Percentiles rank a stretch among this genome's conserved stretches.
Conservation (phyloP, 345 rosid genomes). For the Citrus medica region DNA sequence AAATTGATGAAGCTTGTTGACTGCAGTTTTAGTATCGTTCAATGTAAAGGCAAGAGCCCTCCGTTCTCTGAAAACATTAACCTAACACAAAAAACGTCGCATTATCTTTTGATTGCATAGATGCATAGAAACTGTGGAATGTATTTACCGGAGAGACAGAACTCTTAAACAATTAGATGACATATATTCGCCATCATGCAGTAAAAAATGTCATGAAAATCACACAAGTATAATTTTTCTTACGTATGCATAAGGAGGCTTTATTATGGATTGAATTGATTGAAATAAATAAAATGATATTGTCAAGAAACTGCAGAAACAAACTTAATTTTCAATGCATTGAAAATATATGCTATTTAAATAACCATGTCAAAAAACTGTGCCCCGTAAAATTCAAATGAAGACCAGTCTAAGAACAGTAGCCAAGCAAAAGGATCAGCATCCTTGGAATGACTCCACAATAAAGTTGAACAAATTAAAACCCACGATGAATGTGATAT, state of each 20-base stretch:
- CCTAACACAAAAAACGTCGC: conserved; percentile 32
- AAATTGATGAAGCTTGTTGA: conserved; percentile 74
- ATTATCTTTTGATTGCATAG: background rate
- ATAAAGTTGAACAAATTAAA: background rate
- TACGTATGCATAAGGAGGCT: background rate
- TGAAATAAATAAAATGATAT: background rate
- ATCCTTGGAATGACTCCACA: background rate
- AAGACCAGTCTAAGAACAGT: background rate
- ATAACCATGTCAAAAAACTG: background rate
- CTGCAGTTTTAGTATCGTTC: conserved; percentile 93
- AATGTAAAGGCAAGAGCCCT: conserved; percentile 84
- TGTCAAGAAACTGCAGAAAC: background rate
- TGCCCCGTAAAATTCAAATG: background rate
- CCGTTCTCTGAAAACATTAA: conserved; percentile 83
- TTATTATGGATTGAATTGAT: background rate
- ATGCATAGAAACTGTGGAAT: background rate
- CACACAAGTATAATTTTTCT: background rate
- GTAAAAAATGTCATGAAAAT: background rate
- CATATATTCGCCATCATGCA: background rate
- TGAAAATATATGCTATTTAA: background rate
- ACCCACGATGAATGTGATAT: background rate
- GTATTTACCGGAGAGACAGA: background rate
- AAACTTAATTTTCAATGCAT: background rate
- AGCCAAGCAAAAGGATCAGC: background rate
- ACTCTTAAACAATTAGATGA: background rate